Percentiles rank a stretch among this genome's conserved stretches.
Conservation (phyloP, 164 flowering plant species). For the Akebia trifoliata region DNA sequence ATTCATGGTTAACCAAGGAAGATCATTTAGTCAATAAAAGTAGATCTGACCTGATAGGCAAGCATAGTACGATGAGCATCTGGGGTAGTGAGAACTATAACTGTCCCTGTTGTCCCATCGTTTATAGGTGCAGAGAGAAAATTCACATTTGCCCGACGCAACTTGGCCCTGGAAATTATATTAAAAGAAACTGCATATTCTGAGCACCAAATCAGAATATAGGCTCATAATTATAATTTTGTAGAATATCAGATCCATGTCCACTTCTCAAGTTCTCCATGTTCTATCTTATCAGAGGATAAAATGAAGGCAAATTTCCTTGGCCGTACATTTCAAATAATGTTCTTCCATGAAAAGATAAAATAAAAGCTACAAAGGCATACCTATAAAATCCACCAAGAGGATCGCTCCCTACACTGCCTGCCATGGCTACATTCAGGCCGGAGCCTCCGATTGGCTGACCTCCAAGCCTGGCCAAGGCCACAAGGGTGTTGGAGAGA, state of each 20-base stretch:
- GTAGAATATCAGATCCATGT: no score
- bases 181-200: not conserved
- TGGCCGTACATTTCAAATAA: not conserved
- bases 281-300: no score
- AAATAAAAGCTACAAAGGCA: not conserved
- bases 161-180: conserved; percentile 50
- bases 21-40: not conserved
- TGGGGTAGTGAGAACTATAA: conserved; percentile 95
- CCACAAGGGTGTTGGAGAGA: conserved; percentile 86
- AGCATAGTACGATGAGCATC: conserved; percentile 99
- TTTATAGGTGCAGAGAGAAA: conserved; percentile 78
- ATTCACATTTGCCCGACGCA: conserved; percentile 80
- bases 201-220: no score
- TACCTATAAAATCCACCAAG: conserved; percentile 92
- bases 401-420: conserved; percentile 91
- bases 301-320: no score
- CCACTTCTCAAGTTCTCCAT: no score
- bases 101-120: conserved; percentile 98
- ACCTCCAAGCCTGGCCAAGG: conserved; percentile 80
- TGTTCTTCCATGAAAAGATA: not conserved
- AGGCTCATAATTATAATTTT: no score
- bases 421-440: conserved; percentile 81
- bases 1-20: not conserved
- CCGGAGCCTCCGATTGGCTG: conserved; percentile 50
- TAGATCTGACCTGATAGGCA: conserved; percentile 68